A percentile compares a stretch with the other conserved stretches of the same genome.
phyloP scores from a whole-genome alignment of 768 basidiomycete species.

The Mycena latifolia region DNA sequence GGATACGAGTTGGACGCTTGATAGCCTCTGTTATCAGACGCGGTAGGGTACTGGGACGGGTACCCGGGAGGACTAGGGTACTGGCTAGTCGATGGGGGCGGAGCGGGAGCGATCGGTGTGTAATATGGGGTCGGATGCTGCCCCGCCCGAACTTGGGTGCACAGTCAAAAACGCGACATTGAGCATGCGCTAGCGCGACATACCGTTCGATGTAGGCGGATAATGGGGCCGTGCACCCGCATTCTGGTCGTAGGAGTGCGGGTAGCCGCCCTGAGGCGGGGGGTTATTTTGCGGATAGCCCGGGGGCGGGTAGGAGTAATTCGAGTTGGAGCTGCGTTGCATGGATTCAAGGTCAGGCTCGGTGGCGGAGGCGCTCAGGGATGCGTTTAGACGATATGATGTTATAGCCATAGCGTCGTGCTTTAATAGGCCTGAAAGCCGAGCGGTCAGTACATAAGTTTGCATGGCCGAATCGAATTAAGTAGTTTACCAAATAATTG shows the following conservation, averaged over 20 bases:
- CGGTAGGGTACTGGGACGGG: conserved; percentile 10
- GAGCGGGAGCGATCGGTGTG: conserved; percentile 30
- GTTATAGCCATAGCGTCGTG: conserved; percentile 15
- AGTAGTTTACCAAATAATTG: conserved; percentile 38
- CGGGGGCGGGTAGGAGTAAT: conserved; percentile 19
- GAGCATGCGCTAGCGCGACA: neutral
- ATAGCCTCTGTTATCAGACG: conserved; percentile 22
- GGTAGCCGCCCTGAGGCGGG: conserved; percentile 6
- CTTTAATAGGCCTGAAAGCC: conserved; percentile 30
- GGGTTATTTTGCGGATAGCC: too few relatives aligned
- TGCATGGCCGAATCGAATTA: conserved; percentile 28
- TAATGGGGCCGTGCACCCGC: conserved; percentile 11
- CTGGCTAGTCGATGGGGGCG: conserved; percentile 6
- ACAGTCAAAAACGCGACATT: neutral
- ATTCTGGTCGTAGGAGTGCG: conserved; percentile 19
- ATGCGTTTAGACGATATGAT: conserved; percentile 23
- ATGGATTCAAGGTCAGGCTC: conserved; percentile 10
- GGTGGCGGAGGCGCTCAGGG: conserved; percentile 34
- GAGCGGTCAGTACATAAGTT: conserved; percentile 32
- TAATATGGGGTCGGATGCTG: conserved; percentile 22
- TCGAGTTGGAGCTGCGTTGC: conserved; percentile 11
- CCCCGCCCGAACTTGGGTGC: conserved; percentile 19
- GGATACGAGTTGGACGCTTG: conserved; percentile 28
- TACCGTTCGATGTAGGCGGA: conserved; percentile 19
- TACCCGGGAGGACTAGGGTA: conserved; percentile 22